These are phyloP conservation scores for Zygoascus ofunaensis DNA, from an alignment of 805 yeast genomes.

Conservation along the genomic window DNA sequence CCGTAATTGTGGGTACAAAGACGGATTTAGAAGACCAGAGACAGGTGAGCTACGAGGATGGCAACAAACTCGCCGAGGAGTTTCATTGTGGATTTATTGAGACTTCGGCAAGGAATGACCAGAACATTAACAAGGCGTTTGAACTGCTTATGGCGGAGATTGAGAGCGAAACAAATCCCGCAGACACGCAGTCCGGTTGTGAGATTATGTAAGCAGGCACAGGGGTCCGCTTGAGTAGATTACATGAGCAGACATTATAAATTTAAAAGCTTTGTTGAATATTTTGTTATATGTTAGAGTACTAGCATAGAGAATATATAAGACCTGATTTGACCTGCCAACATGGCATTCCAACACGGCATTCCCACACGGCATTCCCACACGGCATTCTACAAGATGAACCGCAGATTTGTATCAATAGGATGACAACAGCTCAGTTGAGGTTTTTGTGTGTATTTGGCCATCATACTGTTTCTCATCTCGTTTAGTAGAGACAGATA, in stretches of 20 bases:
- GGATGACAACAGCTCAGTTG: slow-evolving; percentile 44
- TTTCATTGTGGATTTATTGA: slow-evolving; percentile 69
- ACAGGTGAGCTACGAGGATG: slow-evolving; percentile 48
- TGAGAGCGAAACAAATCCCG: slow-evolving; percentile 33
- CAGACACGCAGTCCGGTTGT: slow-evolving; percentile 7
- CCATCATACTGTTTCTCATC: slow-evolving; percentile 52
- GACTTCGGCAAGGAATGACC: slow-evolving; percentile 69
- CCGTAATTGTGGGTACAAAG: slow-evolving; percentile 65
- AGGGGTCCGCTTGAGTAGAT: too few species aligned
- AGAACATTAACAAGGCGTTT: slow-evolving; percentile 54
- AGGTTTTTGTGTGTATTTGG: slow-evolving; percentile 72
- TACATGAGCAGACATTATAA: too few species aligned
- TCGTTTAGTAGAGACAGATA: slow-evolving; percentile 61
- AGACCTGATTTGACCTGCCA: too few species aligned
- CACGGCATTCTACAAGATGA: background rate
- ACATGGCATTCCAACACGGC: too few species aligned
- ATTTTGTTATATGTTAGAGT: too few species aligned
- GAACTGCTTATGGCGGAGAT: slow-evolving; percentile 51
- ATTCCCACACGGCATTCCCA: background rate
- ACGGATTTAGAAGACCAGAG: slow-evolving; percentile 60
- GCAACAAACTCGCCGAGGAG: slow-evolving; percentile 50
- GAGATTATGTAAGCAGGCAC: slow-evolving; percentile 1
- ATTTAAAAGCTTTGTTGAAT: too few species aligned
- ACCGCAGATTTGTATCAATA: slow-evolving; percentile 7
- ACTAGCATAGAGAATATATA: too few species aligned